Percentiles rank a stretch among this genome's conserved stretches.
phyloP scores from a whole-genome alignment of 805 yeast species.

The Saccharomycopsis javanensis region DNA sequence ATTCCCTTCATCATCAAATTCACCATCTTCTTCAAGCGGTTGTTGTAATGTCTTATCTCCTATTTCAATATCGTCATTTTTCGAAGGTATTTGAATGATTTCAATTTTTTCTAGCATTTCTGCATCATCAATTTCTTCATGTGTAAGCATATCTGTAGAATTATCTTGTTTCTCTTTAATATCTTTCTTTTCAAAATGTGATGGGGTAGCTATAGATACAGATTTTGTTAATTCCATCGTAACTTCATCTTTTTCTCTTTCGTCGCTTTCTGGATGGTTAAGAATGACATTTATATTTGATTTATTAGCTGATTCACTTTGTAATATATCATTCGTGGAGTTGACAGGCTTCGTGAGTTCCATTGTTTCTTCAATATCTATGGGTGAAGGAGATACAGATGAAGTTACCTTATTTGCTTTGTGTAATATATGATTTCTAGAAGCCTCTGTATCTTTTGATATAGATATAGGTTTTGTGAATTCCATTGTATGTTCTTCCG shows the following conservation, averaged over 20 bases:
- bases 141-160: not conserved
- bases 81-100: not conserved
- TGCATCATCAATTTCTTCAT: not conserved
- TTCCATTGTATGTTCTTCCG: slow-evolving; percentile 18
- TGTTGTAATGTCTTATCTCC: slow-evolving; percentile 6
- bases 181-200: not conserved
- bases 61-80: slow-evolving; percentile 11
- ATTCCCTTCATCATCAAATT: not conserved
- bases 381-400: not conserved
- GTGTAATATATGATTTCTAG: not conserved
- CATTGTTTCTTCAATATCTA: slow-evolving; percentile 24
- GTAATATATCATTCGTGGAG: not conserved
- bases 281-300: not conserved
- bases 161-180: not conserved
- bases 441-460: not conserved
- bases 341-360: slow-evolving; percentile 23
- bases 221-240: slow-evolving; percentile 28
- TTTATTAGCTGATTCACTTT: not conserved
- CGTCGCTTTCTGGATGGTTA: not conserved
- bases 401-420: not conserved
- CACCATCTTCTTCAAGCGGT: not conserved
- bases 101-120: not conserved
- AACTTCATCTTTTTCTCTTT: slow-evolving; percentile 6
- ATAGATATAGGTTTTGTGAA: slow-evolving; percentile 11
- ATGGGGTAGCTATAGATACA: not conserved